Percentiles rank a stretch among this genome's conserved stretches.
These are phyloP conservation scores for Clonostachys chloroleuca DNA, from an alignment of 2,329 filamentous ascomycete genomes.

Conservation along the genomic window DNA sequence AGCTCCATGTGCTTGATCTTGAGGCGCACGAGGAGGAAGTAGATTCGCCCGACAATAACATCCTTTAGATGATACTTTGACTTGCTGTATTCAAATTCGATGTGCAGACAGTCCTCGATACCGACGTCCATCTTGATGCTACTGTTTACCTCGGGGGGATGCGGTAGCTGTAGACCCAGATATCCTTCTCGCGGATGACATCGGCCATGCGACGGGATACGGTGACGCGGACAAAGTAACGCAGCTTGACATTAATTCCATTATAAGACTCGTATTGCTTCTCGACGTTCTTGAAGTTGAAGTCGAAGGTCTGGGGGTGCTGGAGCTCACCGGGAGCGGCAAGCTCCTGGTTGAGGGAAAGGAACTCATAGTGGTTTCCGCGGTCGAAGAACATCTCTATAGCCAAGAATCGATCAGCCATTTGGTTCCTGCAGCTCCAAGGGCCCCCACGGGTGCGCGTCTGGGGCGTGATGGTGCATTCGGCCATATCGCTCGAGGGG, in stretches of 20 bases:
- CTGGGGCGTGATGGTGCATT: not conserved
- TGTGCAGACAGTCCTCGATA: slow-evolving; percentile 98
- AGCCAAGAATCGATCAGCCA: slow-evolving; percentile 1
- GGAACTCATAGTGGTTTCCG: slow-evolving; percentile 98
- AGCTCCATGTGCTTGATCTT: slow-evolving; percentile 99
- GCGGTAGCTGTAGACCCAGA: slow-evolving; percentile 99
- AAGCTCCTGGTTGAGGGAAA: slow-evolving; percentile 93
- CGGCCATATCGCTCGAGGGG: slow-evolving; percentile 1
- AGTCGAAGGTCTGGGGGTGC: slow-evolving; percentile 97
- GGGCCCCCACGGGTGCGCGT: not conserved
- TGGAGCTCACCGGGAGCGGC: slow-evolving; percentile 96
- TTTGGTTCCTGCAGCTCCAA: no score
- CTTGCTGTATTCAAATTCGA: slow-evolving; percentile 99
- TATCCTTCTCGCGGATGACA: slow-evolving; percentile 97
- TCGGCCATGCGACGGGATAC: slow-evolving; percentile 96
- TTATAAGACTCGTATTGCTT: slow-evolving; percentile 99
- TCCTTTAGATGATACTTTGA: slow-evolving; percentile 99
- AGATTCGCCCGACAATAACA: slow-evolving; percentile 97
- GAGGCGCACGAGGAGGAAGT: slow-evolving; percentile 91
- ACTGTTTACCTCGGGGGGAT: slow-evolving; percentile 98
- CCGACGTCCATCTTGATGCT: slow-evolving; percentile 99
- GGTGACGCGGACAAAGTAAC: slow-evolving; percentile 96
- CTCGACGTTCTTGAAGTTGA: slow-evolving; percentile 99
- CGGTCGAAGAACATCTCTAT: slow-evolving; percentile 99
- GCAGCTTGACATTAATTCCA: slow-evolving; percentile 98